Base-by-base conservation (phyloP, 1,139 yeast species). In the Candida smagusa region DNA sequence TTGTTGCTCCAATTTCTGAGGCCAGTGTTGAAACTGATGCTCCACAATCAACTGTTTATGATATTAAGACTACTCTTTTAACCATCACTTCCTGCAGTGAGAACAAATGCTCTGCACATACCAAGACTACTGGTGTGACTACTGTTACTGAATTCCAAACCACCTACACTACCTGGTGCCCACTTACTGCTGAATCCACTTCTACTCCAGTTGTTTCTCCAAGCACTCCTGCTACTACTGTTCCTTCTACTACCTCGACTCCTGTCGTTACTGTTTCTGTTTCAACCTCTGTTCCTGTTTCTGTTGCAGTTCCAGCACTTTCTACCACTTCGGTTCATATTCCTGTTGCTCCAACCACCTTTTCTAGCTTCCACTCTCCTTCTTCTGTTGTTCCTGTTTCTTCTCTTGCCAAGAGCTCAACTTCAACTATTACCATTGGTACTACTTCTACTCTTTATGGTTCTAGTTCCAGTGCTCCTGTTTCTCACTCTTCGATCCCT, bases 41-140 rank as follows among this genome's bases (percentile, higher is more conserved):
- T 28, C 72, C 71, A 45, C 44, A 66, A 27, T 61, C 71, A 36
- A 54, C 62, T 30, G 56, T 61, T 41, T 63, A 69, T 36, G 52
- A 54, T 36, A 43, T 49, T 40, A 43, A 49, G 36, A 63, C 67
- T 34, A 41, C 52, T 31, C 48, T 55, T 31, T 47, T 58, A 34
- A 56, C 68, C 30, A 51, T 59, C 41, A 65, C 71, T 19, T 52
- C 61, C 23, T 61, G 66, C 41, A 47, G 53, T 9, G 52, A 51
- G 40, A 45, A 56, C 51, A 55, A 54, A 46, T 70, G 74, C 48
- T 34, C 54, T 29, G 47, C 50, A 28, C 46, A 47, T 24, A 56
- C 62, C 5, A 53, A 48, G 33, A 65, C 74, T 39, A 65, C 74
- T 28, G 72, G 72, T 45, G 45, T 66, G 27, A 61, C 71, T 36